A percentile compares a stretch with the other conserved stretches of the same genome.
Evolutionary conservation across 2,329 filamentous ascomycete genomes (phyloP).

Genomic region (Helotiales sp.): DNA sequence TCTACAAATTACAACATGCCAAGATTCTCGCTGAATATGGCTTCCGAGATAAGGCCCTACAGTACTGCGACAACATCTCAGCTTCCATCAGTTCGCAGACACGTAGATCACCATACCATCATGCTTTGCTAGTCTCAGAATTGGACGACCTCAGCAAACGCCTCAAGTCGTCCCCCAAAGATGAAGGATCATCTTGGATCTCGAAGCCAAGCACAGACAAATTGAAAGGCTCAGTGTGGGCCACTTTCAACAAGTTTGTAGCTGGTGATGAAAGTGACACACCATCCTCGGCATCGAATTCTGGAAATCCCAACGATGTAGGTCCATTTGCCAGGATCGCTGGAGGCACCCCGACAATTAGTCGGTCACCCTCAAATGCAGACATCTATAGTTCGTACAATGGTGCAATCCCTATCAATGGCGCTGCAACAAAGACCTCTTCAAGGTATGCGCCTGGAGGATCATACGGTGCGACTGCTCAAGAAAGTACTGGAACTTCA

Average conservation of each 20-base stretch:
- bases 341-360: conserved; percentile 73
- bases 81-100: conserved; percentile 77
- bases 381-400: conserved; percentile 58
- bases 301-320: conserved; percentile 57
- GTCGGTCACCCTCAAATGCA: conserved; percentile 71
- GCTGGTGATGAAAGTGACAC: conserved; percentile 81
- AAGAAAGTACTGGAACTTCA: conserved; percentile 27
- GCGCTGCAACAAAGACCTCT: conserved; percentile 22
- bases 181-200: conserved; percentile 83
- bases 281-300: conserved; percentile 55
- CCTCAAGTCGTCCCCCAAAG: conserved; percentile 81
- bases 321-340: conserved; percentile 84
- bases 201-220: conserved; percentile 95
- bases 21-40: conserved; percentile 82
- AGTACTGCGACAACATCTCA: conserved; percentile 86
- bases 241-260: conserved; percentile 94
- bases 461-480: conserved; percentile 22
- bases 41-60: conserved; percentile 76
- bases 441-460: conserved; percentile 36
- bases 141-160: conserved; percentile 84
- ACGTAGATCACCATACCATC: conserved; percentile 83
- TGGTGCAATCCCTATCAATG: conserved; percentile 36
- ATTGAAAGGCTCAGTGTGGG: conserved; percentile 87
- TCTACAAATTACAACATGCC: conserved; percentile 90
- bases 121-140: conserved; percentile 68